Evolutionary conservation across 495 filamentous ascomycete genomes (phyloP).

Genomic region (Pyrenopolyporus hunteri): DNA sequence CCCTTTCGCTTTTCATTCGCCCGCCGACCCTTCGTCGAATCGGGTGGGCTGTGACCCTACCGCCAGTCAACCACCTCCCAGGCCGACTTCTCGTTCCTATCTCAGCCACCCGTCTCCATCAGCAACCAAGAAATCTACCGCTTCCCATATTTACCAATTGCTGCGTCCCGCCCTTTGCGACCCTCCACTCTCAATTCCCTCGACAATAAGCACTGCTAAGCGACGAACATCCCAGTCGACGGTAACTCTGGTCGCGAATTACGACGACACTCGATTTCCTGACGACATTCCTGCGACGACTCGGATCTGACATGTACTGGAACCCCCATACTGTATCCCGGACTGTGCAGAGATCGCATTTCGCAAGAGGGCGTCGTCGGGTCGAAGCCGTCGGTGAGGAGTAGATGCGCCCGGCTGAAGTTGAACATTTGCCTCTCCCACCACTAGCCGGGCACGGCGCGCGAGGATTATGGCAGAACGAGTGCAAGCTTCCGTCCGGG

Average conservation of each 20-base stretch:
- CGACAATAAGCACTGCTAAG: conserved; percentile 7
- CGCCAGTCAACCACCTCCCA: conserved; percentile 2
- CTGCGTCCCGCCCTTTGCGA: conserved; percentile 22
- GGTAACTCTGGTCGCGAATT: conserved; percentile 6
- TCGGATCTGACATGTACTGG: conserved; percentile 30
- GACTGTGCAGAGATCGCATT: conserved; percentile 31
- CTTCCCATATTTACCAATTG: conserved; percentile 13
- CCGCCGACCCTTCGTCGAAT: conserved; percentile 6
- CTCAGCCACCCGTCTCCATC: conserved; percentile 36
- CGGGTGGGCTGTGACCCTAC: conserved; percentile 20
- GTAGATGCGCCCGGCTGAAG: conserved; percentile 39
- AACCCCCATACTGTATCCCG: not conserved
- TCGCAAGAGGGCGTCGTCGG: conserved; percentile 36
- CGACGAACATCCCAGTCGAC: not conserved
- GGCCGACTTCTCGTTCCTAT: conserved; percentile 19
- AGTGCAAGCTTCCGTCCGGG: conserved; percentile 92
- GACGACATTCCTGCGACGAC: not conserved
- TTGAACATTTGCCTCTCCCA: conserved; percentile 19
- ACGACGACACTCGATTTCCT: not conserved
- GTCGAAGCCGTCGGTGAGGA: conserved; percentile 37
- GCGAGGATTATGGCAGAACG: conserved; percentile 46
- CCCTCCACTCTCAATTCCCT: conserved; percentile 18
- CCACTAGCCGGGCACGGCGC: conserved; percentile 33
- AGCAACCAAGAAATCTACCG: conserved; percentile 11
- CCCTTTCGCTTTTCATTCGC: conserved; percentile 1